Evolutionary conservation across 2,329 filamentous ascomycete genomes (phyloP), one percentile per base, ranked within the genome.

Genomic region (Epichloe typhina): DNA sequence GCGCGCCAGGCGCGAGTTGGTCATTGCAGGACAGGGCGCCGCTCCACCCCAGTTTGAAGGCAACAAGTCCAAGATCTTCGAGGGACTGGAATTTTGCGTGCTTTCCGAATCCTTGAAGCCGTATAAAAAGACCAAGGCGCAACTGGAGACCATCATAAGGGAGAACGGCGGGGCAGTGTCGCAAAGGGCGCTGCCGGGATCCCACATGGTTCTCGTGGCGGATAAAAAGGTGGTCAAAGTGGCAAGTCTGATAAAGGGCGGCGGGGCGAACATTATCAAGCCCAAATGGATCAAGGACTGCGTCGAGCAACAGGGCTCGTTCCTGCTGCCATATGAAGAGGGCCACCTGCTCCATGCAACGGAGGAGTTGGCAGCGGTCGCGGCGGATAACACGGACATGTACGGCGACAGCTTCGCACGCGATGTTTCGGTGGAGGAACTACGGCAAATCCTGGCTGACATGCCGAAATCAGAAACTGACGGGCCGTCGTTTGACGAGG

Each of bases 251-350:
- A 81, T 88, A 54, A 95, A 93, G 59, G 74, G 72, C 5, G 83
- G 81, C 3, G 72, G 78, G 0, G 74, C 79, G 6, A 83, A 88
- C 57, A 83, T 98, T 47, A 74, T 97, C 51, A 80, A 80, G 21
- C 86, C 90, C 0, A 75, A 72, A 5, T 98, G 93, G 93, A 70
- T 97, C 2, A 72, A 86, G 31, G 89, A 97, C 64, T 93, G 88
- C 59, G 73, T 95, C 36, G 75, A 76, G 64, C 80, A 65, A 66
- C 75, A 56, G 49, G 3, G 73, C 76, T 4, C 36, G 3, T 76
- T 84, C 12, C 66, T 95, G 7, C 77, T 95, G 4, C 75, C 76
- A 0, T 75, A 73, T 41, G 76, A 79, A 56, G 72, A 69, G 3
- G 58, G 73, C 0, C 89, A 97, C 59, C 72, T 97, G 58, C 84